Conservation (phyloP, 305 asterid genomes). For the Rubia balearica region DNA sequence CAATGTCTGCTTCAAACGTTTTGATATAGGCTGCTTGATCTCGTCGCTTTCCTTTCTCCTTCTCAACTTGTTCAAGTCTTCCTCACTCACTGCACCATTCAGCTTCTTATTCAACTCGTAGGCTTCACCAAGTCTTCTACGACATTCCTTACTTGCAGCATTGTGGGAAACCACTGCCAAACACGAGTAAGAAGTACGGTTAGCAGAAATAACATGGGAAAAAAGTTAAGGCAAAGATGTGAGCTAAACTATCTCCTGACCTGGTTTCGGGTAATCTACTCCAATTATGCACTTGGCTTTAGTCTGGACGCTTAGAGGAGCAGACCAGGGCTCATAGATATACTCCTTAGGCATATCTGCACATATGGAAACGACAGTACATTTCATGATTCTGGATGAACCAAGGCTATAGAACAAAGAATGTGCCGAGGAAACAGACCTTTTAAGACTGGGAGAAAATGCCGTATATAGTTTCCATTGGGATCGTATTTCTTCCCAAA, state of each 20-base stretch:
- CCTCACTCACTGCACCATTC: conserved; percentile 57
- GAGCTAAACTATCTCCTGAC: conserved; percentile 22
- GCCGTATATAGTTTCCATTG: conserved; percentile 62
- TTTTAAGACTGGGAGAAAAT: conserved; percentile 81
- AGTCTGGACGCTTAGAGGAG: conserved; percentile 68
- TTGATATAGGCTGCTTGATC: conserved; percentile 32
- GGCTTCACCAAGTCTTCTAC: conserved; percentile 56
- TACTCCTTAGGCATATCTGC: conserved; percentile 95
- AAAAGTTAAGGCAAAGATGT: neutral
- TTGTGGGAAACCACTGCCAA: conserved; percentile 62
- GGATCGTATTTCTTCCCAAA: conserved; percentile 93
- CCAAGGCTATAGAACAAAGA: conserved; percentile 18
- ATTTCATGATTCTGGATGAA: conserved; percentile 13
- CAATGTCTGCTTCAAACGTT: conserved; percentile 53
- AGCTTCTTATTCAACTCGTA: conserved; percentile 64
- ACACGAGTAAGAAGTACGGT: neutral
- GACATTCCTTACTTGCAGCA: conserved; percentile 77
- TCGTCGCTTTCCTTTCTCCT: conserved; percentile 41
- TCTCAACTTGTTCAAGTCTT: conserved; percentile 47
- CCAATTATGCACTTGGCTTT: conserved; percentile 84
- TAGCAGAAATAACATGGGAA: neutral
- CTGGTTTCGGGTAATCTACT: conserved; percentile 94
- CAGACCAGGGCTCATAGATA: conserved; percentile 93
- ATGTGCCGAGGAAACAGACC: conserved; percentile 33
- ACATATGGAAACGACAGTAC: conserved; percentile 7